Percentiles rank a stretch among this genome's conserved stretches.
Conservation (phyloP, 306 rosid genomes). For the Argentina anserina region DNA sequence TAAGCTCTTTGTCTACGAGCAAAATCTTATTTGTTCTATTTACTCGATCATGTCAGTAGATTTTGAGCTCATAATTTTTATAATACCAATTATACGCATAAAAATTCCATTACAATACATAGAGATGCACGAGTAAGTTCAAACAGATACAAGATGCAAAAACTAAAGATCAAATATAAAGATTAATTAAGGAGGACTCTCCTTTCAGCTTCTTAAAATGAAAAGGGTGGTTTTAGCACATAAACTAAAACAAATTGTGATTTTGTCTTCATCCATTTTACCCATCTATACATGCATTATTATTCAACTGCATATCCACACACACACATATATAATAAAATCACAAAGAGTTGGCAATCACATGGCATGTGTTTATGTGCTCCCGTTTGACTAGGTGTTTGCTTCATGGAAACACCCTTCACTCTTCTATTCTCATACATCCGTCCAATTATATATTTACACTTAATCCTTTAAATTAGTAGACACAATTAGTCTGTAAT, state of each 20-base stretch:
- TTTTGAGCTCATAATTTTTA: too few species aligned
- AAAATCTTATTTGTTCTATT: too few species aligned
- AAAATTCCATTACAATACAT: too few species aligned
- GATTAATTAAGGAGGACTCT: too few species aligned
- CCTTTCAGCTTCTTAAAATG: too few species aligned
- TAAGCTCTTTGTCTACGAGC: too few species aligned
- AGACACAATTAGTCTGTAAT: not conserved
- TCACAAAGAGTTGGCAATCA: slow-evolving; percentile 57
- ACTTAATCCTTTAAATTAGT: slow-evolving; percentile 12
- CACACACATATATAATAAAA: not conserved
- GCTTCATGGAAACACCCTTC: slow-evolving; percentile 53
- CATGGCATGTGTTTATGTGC: slow-evolving; percentile 72
- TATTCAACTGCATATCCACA: slow-evolving; percentile 24
- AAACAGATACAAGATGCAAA: too few species aligned
- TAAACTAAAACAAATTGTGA: slow-evolving; percentile 25
- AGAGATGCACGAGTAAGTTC: too few species aligned
- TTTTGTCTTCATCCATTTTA: slow-evolving; percentile 24
- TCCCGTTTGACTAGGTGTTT: slow-evolving; percentile 42
- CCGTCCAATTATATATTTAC: slow-evolving; percentile 17
- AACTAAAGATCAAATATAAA: too few species aligned
- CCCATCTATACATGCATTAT: slow-evolving; percentile 23
- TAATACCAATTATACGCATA: too few species aligned
- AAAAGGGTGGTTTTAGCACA: slow-evolving; percentile 22
- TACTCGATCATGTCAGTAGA: too few species aligned
- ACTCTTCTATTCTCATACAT: slow-evolving; percentile 30